phyloP scores from a whole-genome alignment of 768 basidiomycete species.

The Suillus subalutaceus region DNA sequence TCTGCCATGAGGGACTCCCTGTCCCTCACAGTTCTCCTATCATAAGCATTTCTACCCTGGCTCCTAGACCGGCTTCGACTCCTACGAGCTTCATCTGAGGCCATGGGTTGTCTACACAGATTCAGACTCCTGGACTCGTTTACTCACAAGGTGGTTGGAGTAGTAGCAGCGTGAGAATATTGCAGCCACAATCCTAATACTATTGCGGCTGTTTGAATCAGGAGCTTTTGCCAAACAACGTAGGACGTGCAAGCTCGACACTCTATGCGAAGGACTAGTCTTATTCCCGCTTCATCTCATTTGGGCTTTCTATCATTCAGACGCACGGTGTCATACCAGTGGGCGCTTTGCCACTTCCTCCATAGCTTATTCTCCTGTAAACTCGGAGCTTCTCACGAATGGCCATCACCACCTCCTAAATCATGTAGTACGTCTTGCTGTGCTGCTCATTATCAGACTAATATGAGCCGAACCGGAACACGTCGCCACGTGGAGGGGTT shows the following conservation, averaged over 20 bases:
- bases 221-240: conserved; percentile 32
- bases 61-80: conserved; percentile 25
- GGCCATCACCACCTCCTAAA: not conserved
- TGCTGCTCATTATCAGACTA: not conserved
- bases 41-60: conserved; percentile 12
- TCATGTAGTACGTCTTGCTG: not conserved
- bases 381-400: not conserved
- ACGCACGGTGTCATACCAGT: not conserved
- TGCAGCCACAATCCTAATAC: conserved; percentile 1
- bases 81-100: conserved; percentile 22
- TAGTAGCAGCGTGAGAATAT: not conserved
- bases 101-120: conserved; percentile 18
- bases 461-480: not conserved
- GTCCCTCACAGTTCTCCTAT: not conserved
- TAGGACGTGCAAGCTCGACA: not conserved
- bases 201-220: conserved; percentile 29
- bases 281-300: conserved; percentile 3
- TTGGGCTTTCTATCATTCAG: not conserved
- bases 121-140: not conserved
- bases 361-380: not conserved
- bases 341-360: not conserved
- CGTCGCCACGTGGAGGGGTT: not conserved
- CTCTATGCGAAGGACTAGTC: not conserved
- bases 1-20: not conserved
- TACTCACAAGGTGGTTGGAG: not conserved